Percentiles rank a stretch among this genome's conserved stretches.
Conservation (phyloP, 2,329 filamentous ascomycete genomes). For the Hypoxylon sp. region DNA sequence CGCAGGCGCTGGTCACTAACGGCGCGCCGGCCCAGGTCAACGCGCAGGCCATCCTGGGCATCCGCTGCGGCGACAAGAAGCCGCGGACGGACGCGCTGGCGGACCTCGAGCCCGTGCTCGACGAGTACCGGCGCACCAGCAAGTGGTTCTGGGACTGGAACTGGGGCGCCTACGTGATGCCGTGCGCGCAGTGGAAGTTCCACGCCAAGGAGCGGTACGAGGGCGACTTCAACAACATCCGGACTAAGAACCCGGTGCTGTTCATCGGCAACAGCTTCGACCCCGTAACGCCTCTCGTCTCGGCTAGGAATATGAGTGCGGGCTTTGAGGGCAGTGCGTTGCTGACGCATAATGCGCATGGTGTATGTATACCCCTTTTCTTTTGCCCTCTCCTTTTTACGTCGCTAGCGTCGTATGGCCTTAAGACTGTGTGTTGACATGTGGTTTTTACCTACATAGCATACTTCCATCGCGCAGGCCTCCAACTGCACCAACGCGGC, state of each 20-base stretch:
- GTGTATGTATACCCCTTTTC: constrained; percentile 51
- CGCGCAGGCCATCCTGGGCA: constrained; percentile 46
- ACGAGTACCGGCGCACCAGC: constrained; percentile 48
- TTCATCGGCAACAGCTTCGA: constrained; percentile 59
- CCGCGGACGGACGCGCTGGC: constrained; percentile 47
- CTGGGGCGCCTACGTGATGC: constrained; percentile 27
- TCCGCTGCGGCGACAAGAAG: constrained; percentile 57
- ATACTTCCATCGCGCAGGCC: constrained; percentile 45
- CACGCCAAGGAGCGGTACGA: constrained; percentile 56
- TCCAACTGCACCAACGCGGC: constrained; percentile 53
- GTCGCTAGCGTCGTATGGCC: too few species aligned
- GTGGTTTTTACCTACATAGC: constrained; percentile 29
- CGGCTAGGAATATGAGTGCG: constrained; percentile 56
- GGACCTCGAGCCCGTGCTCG: constrained; percentile 48
- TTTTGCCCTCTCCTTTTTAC: background rate
- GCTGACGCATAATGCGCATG: constrained; percentile 56
- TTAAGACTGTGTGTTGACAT: background rate
- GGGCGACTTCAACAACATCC: constrained; percentile 51
- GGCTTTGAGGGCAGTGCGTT: constrained; percentile 58
- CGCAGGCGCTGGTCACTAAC: background rate
- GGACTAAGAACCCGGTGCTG: constrained; percentile 51
- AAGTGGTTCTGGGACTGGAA: constrained; percentile 41
- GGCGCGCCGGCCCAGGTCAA: constrained; percentile 7
- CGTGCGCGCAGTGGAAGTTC: constrained; percentile 59
- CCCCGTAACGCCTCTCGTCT: constrained; percentile 57